Evolutionary conservation across 495 filamentous ascomycete genomes (phyloP).

Genomic region (Aspergillus diversus): DNA sequence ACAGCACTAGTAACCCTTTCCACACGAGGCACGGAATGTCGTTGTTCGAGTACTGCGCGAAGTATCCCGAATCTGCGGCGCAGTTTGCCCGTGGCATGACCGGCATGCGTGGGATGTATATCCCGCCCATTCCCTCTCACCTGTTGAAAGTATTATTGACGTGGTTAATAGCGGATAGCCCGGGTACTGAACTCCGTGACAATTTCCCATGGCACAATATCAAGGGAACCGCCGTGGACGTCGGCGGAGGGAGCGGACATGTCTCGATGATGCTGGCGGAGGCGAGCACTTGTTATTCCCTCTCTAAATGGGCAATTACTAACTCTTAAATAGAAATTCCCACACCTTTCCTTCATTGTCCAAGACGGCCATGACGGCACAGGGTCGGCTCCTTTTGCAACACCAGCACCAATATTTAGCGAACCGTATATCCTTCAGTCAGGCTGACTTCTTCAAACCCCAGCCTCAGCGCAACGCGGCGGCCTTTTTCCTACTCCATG

Average conservation of each 20-base stretch:
- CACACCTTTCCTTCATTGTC: too few species aligned
- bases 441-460: too few species aligned
- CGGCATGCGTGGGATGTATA: neutral
- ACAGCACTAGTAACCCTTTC: neutral
- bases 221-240: slow-evolving; percentile 3
- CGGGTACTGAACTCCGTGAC: neutral
- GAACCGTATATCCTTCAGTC: too few species aligned
- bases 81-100: neutral
- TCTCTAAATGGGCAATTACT: too few species aligned
- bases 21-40: neutral
- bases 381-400: too few species aligned
- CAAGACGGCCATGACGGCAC: too few species aligned
- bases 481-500: too few species aligned
- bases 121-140: neutral
- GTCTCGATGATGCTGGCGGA: neutral
- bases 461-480: too few species aligned
- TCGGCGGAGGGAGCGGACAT: slow-evolving; percentile 2
- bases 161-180: neutral
- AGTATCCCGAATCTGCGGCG: neutral
- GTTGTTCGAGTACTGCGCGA: neutral
- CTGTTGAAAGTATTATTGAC: too few species aligned
- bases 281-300: too few species aligned
- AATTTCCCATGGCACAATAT: neutral
- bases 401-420: too few species aligned
- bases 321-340: too few species aligned